These are phyloP conservation scores for Solanum verrucosum DNA, from an alignment of 257 asterid species.

Conservation along the genomic window DNA sequence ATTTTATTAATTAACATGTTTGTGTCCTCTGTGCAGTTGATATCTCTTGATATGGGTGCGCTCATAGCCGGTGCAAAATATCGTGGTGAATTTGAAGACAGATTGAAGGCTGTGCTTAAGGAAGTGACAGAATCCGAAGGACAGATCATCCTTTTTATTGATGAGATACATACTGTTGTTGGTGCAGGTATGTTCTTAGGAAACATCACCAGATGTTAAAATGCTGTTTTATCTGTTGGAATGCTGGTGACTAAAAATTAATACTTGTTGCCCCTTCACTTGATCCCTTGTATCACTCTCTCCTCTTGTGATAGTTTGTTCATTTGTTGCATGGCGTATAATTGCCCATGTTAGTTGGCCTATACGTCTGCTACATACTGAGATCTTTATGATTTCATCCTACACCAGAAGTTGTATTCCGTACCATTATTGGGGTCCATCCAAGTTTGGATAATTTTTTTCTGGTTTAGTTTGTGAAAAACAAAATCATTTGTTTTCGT, in stretches of 20 bases:
- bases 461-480: not conserved
- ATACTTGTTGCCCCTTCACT: not conserved
- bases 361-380: not conserved
- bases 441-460: not conserved
- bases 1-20: not conserved
- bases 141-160: conserved; percentile 80
- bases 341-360: not conserved
- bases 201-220: not conserved
- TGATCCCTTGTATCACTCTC: not conserved
- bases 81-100: conserved; percentile 97
- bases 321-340: not conserved
- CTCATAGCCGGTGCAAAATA: conserved; percentile 96
- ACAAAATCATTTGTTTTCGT: not conserved
- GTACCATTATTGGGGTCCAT: not conserved
- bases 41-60: conserved; percentile 97
- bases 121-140: conserved; percentile 96
- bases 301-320: not conserved
- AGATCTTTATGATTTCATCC: not conserved
- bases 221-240: not conserved
- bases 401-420: not conserved
- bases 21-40: conserved; percentile 45
- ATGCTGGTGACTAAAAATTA: not conserved
- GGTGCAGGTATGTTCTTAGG: conserved; percentile 66
- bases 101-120: conserved; percentile 90
- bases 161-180: conserved; percentile 95